Evolutionary conservation across 345 rosid species (phyloP), one percentile per base, ranked within the genome.

Genomic region (Corymbia maculata): DNA sequence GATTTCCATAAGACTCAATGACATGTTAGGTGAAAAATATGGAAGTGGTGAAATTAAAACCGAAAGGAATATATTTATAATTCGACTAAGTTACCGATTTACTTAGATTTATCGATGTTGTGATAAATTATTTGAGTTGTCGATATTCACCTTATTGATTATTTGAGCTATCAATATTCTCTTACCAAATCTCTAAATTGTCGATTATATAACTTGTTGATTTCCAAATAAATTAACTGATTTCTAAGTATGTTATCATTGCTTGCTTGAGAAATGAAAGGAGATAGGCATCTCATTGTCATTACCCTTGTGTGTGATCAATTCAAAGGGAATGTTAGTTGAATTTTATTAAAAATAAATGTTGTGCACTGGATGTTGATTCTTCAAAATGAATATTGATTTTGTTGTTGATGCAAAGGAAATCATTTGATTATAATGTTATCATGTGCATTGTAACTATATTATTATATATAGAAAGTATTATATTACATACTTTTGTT

Each of bases 111-210:
- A n/a, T 26, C 26, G 30, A 59, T 59, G 30, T 26, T 26, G 66
- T 59, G 61, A 6, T 55, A 28, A 55, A 55, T 55, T 22, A 12
- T 55, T 28, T 59, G 26, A 59, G 30, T 59, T 59, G 66, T 26
- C 24, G n/a, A 59, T 28, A 26, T 26, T 59, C 66, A 59, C 2
- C 0, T 59, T 10, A 28, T 59, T 7, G 1, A 59, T 59, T 59
- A 59, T 59, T 59, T 26, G 30, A n/a, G 0, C 14, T 26, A 11
- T 59, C 24, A 28, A 55, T 55, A 19, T 8, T 55, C 61, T 55
- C 24, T 55, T 55, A 55, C 24, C 2, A 3, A 59, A 59, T 24
- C 24, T 59, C 0, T 11, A 0, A 24, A 28, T 24, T 59, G n/a
- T 24, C 30, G 10, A 1, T 59, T 28, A 21, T 55, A 55, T 26